phyloP scores from a whole-genome alignment of 129 eudicot genomes.

The Flaveria brownii region DNA sequence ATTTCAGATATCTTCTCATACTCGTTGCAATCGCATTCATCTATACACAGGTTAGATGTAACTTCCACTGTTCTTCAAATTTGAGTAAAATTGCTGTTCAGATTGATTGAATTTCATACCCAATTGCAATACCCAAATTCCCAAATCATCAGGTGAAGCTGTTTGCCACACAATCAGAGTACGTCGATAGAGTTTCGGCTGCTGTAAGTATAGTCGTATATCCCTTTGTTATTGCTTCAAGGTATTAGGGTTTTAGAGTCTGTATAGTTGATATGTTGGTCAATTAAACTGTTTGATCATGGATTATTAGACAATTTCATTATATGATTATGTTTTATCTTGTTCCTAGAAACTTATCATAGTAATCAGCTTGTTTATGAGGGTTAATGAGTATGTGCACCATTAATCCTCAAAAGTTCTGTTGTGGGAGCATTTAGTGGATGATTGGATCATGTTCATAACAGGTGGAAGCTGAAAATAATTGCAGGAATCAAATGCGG shows the following conservation, averaged over 20 bases:
- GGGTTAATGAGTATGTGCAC: background rate
- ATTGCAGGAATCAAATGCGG: constrained; percentile 63
- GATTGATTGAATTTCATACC: background rate
- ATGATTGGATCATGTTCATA: constrained; percentile 25
- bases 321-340: background rate
- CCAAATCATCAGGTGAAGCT: constrained; percentile 64
- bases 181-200: constrained; percentile 68
- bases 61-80: background rate
- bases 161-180: constrained; percentile 68
- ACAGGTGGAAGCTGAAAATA: constrained; percentile 81
- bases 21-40: constrained; percentile 63
- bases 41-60: constrained; percentile 58
- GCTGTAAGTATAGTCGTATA: constrained; percentile 52
- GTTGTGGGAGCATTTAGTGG: constrained; percentile 10
- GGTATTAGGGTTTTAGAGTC: background rate
- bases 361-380: background rate
- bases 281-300: background rate
- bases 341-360: background rate
- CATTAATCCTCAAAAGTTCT: background rate
- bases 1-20: constrained; percentile 71
- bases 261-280: background rate
- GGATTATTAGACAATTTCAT: too few species aligned
- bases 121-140: background rate
- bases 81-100: background rate
- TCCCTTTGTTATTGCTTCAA: constrained; percentile 3